These are phyloP conservation scores for Pestalotiopsis sp. DNA, from an alignment of 2,329 filamentous ascomycete species.

Conservation along the genomic window DNA sequence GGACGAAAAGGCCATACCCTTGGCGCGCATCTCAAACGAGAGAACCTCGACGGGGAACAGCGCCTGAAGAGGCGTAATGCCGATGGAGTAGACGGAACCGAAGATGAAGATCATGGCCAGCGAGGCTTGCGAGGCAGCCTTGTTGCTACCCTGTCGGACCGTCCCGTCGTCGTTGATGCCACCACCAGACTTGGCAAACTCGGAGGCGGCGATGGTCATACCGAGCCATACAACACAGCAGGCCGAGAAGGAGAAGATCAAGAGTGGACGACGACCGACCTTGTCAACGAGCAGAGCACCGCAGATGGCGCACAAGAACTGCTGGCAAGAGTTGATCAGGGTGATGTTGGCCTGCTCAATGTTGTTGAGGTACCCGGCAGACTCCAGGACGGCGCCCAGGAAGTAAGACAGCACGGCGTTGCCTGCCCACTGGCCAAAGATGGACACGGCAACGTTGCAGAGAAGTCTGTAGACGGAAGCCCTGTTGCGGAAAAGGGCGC, in stretches of 20 bases:
- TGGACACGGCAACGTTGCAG: conserved; percentile 41
- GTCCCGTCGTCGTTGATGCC: conserved; percentile 30
- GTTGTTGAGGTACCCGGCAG: conserved; percentile 46
- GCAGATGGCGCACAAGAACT: conserved; percentile 50
- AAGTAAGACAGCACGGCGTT: conserved; percentile 48
- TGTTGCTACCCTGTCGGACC: conserved; percentile 30
- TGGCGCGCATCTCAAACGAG: conserved; percentile 49
- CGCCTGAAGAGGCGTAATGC: conserved; percentile 34
- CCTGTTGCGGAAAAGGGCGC: conserved; percentile 41
- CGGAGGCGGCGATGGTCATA: conserved; percentile 48
- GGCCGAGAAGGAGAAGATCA: conserved; percentile 51
- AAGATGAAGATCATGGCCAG: conserved; percentile 59
- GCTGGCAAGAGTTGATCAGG: conserved; percentile 53
- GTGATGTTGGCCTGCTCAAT: conserved; percentile 50
- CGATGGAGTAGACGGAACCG: conserved; percentile 52
- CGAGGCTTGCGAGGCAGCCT: conserved; percentile 44
- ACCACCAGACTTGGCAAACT: conserved; percentile 34
- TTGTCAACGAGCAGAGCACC: conserved; percentile 53
- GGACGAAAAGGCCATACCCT: conserved; percentile 49
- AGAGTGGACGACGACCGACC: conserved; percentile 54
- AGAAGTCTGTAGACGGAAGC: conserved; percentile 41
- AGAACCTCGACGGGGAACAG: conserved; percentile 50
- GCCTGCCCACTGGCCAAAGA: conserved; percentile 48
- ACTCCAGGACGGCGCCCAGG: conserved; percentile 51
- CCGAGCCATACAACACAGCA: conserved; percentile 53